Conservation (phyloP, 2,329 filamentous ascomycete genomes). For the Aspergillus sp. region DNA sequence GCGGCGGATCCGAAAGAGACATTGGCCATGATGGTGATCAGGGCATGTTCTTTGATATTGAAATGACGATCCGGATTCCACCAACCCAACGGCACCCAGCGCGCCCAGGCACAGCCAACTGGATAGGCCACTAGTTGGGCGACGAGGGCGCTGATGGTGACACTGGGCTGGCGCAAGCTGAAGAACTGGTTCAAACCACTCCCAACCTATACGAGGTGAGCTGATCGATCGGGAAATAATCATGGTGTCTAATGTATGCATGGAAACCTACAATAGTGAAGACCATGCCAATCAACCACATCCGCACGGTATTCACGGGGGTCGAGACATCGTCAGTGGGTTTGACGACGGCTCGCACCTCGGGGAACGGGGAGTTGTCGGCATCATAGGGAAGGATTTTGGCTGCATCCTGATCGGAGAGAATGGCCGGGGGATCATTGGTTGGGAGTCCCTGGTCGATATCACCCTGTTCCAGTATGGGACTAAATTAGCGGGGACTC, state of each 20-base stretch:
- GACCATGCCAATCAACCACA: conserved; percentile 39
- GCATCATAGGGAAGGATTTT: conserved; percentile 35
- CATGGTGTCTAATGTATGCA: background rate
- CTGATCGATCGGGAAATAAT: background rate
- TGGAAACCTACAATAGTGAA: conserved; percentile 33
- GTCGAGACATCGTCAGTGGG: conserved; percentile 31
- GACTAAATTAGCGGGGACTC: conserved; percentile 1
- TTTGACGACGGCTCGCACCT: conserved; percentile 37
- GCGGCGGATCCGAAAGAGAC: conserved; percentile 47
- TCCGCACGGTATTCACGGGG: conserved; percentile 35
- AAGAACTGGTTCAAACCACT: conserved; percentile 41
- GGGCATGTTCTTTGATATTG: conserved; percentile 42
- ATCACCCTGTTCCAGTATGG: background rate
- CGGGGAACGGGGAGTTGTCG: conserved; percentile 38
- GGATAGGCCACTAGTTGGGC: conserved; percentile 48
- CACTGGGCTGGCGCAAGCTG: conserved; percentile 38
- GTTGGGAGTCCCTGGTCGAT: background rate
- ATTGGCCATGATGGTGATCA: conserved; percentile 48
- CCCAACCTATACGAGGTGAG: conserved; percentile 26
- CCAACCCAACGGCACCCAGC: conserved; percentile 38
- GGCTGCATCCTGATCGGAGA: conserved; percentile 32
- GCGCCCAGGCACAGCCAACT: conserved; percentile 40
- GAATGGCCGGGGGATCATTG: conserved; percentile 20
- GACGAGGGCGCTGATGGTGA: conserved; percentile 38
- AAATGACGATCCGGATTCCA: conserved; percentile 44